phyloP scores from a whole-genome alignment of 805 yeast species.

The Scheffersomyces stipitis region DNA sequence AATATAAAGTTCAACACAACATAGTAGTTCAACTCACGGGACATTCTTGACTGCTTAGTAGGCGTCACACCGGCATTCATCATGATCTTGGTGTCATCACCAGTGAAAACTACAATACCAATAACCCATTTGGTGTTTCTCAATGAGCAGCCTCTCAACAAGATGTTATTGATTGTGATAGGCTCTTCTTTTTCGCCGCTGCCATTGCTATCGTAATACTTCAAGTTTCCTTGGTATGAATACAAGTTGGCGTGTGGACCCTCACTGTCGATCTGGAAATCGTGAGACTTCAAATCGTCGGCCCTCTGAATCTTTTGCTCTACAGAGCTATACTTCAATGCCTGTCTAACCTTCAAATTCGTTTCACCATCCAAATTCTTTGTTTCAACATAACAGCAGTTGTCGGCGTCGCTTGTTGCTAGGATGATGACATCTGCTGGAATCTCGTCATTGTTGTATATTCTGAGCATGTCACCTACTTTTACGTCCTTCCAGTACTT shows the following conservation, averaged over 20 bases:
- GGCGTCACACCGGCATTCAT: slow-evolving; percentile 79
- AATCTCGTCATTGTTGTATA: slow-evolving; percentile 68
- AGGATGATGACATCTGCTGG: slow-evolving; percentile 75
- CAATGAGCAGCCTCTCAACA: slow-evolving; percentile 70
- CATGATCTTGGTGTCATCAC: slow-evolving; percentile 74
- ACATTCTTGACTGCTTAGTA: slow-evolving; percentile 63
- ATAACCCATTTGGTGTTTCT: slow-evolving; percentile 77
- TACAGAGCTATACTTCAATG: slow-evolving; percentile 59
- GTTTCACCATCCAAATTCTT: slow-evolving; percentile 77
- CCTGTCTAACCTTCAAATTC: slow-evolving; percentile 72
- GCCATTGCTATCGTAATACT: slow-evolving; percentile 14
- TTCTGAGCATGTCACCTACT: slow-evolving; percentile 72
- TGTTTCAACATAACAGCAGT: slow-evolving; percentile 68
- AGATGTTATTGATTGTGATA: slow-evolving; percentile 57
- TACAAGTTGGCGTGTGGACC: slow-evolving; percentile 82
- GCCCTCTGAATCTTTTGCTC: slow-evolving; percentile 42
- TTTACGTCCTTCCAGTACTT: slow-evolving; percentile 66
- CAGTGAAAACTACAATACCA: slow-evolving; percentile 75
- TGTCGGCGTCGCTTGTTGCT: slow-evolving; percentile 69
- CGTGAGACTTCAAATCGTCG: slow-evolving; percentile 38
- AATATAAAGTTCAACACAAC: slow-evolving; percentile 63
- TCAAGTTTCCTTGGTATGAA: slow-evolving; percentile 69
- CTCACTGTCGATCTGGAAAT: slow-evolving; percentile 75
- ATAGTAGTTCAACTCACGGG: slow-evolving; percentile 64
- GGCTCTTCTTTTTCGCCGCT: slow-evolving; percentile 48